These are phyloP conservation scores for Paramyrothecium roridum DNA, from an alignment of 2,329 filamentous ascomycete species.

Conservation along the genomic window DNA sequence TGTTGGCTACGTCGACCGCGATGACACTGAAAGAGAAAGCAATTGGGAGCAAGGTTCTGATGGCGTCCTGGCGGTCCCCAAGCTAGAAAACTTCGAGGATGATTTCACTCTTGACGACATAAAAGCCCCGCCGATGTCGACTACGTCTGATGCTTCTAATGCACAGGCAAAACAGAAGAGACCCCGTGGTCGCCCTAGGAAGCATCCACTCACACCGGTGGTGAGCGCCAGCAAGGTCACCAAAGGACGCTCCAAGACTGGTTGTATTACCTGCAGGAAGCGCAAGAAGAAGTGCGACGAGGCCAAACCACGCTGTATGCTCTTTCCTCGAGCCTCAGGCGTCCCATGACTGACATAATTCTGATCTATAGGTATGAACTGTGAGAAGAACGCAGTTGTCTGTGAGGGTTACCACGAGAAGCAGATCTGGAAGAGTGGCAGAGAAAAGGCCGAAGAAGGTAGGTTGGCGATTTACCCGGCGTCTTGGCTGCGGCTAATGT, in stretches of 20 bases:
- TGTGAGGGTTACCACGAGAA: constrained; percentile 89
- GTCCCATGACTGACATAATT: constrained; percentile 10
- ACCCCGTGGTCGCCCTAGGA: constrained; percentile 77
- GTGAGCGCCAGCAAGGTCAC: constrained; percentile 63
- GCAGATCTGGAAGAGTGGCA: constrained; percentile 83
- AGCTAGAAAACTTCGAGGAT: constrained; percentile 56
- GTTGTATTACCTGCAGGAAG: constrained; percentile 65
- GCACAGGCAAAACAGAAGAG: constrained; percentile 50
- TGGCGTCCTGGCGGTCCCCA: constrained; percentile 46
- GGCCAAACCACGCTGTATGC: constrained; percentile 60
- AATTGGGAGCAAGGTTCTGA: constrained; percentile 46
- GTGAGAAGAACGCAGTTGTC: constrained; percentile 88
- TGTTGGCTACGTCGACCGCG: constrained; percentile 33
- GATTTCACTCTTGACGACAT: constrained; percentile 52
- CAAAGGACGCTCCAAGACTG: constrained; percentile 72
- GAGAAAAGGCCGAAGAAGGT: constrained; percentile 71
- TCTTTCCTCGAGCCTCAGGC: neutral
- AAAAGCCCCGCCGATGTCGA: constrained; percentile 30
- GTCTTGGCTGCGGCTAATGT: constrained; percentile 8
- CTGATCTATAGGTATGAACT: constrained; percentile 65
- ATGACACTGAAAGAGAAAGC: constrained; percentile 36
- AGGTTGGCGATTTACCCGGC: constrained; percentile 15
- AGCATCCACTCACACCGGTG: constrained; percentile 66
- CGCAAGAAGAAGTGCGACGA: constrained; percentile 73
- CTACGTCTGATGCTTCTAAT: constrained; percentile 12